Percentiles rank a stretch among this genome's conserved stretches.
Conservation (phyloP, 2,329 filamentous ascomycete genomes). For the Keithomyces neogunnii region DNA sequence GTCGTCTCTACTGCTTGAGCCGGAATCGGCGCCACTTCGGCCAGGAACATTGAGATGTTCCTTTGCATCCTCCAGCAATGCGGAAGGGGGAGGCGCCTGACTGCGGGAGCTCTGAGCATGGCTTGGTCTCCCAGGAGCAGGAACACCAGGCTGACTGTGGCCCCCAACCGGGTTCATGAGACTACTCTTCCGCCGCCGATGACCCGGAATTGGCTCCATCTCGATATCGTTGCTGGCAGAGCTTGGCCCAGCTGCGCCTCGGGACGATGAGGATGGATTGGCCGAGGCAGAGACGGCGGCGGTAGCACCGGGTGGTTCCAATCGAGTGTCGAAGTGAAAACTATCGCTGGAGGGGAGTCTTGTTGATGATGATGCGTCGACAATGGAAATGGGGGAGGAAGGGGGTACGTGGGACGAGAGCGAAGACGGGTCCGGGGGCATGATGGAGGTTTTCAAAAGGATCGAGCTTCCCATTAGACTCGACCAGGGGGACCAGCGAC, state of each 20-base stretch:
- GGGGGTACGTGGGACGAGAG: neutral
- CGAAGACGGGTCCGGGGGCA: constrained; percentile 6
- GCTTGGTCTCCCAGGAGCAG: constrained; percentile 11
- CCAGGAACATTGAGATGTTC: constrained; percentile 35
- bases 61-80: constrained; percentile 32
- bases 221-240: constrained; percentile 36
- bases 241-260: constrained; percentile 6
- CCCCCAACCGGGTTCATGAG: constrained; percentile 32
- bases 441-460: constrained; percentile 7
- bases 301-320: constrained; percentile 1
- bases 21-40: constrained; percentile 13
- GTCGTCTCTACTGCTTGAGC: constrained; percentile 16
- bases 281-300: constrained; percentile 7
- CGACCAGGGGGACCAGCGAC: neutral
- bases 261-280: constrained; percentile 8
- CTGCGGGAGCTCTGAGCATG: constrained; percentile 3
- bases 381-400: neutral
- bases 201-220: constrained; percentile 46
- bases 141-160: constrained; percentile 12
- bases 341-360: neutral
- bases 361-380: constrained; percentile 1
- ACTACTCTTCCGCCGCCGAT: constrained; percentile 48
- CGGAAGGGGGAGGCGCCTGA: constrained; percentile 9
- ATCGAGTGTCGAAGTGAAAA: constrained; percentile 1
- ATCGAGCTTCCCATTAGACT: constrained; percentile 3